These are phyloP conservation scores for Macroventuria anomochaeta DNA, from an alignment of 2,329 filamentous ascomycete genomes.

Conservation along the genomic window DNA sequence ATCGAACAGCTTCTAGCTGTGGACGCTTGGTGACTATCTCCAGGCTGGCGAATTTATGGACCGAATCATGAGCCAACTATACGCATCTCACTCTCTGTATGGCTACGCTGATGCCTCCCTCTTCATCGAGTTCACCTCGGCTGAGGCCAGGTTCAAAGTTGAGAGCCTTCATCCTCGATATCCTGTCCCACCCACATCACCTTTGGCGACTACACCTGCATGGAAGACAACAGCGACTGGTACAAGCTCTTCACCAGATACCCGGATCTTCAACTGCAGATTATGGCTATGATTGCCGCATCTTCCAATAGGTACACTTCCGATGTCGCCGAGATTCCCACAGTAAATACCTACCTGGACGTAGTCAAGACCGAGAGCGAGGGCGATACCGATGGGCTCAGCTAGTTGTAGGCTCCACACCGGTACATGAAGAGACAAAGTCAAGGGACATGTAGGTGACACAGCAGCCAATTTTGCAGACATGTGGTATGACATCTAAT, in stretches of 20 bases:
- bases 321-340: background rate
- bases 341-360: background rate
- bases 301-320: background rate
- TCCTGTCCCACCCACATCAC: background rate
- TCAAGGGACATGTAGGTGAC: too few relatives aligned
- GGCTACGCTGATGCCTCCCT: background rate
- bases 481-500: too few relatives aligned
- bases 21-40: conserved; percentile 5
- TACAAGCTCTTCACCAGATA: background rate
- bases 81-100: background rate
- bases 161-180: background rate
- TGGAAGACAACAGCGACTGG: background rate
- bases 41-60: conserved; percentile 4
- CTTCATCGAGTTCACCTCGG: background rate
- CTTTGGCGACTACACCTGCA: background rate
- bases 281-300: background rate
- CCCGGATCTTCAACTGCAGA: background rate
- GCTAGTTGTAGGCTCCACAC: background rate
- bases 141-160: background rate
- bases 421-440: too few relatives aligned
- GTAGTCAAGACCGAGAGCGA: background rate
- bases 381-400: background rate
- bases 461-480: too few relatives aligned
- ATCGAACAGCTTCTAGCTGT: background rate
- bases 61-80: background rate